phyloP scores from a whole-genome alignment of 495 filamentous ascomycete genomes.

The Aspergillus leporis region DNA sequence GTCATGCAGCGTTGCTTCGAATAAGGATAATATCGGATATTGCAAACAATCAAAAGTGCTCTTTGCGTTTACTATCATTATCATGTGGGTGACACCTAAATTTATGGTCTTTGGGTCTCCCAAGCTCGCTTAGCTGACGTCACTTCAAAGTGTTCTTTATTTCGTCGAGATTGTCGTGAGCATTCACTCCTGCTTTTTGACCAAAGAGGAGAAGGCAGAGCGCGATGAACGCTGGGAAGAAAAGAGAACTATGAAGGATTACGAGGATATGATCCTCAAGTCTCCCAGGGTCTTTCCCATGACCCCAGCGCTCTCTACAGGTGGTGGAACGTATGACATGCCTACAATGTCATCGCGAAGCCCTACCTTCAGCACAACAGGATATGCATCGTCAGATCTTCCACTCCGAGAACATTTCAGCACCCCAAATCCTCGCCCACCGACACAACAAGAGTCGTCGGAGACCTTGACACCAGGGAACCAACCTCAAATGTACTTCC shows the following conservation, averaged over 20 bases:
- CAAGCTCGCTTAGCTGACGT: constrained; percentile 17
- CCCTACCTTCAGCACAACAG: constrained; percentile 44
- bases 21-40: constrained; percentile 56
- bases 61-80: constrained; percentile 68
- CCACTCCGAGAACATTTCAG: constrained; percentile 40
- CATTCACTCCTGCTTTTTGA: constrained; percentile 63
- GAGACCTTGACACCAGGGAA: constrained; percentile 21
- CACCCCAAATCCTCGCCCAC: constrained; percentile 22
- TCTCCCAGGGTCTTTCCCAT: constrained; percentile 42
- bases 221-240: constrained; percentile 39
- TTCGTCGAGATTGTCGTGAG: constrained; percentile 55
- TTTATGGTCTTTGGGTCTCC: not conserved
- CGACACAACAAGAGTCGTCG: constrained; percentile 26
- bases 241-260: constrained; percentile 42
- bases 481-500: constrained; percentile 41
- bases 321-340: constrained; percentile 19
- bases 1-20: constrained; percentile 64
- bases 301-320: constrained; percentile 26
- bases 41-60: constrained; percentile 76
- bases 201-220: constrained; percentile 40
- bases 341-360: constrained; percentile 44
- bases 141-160: constrained; percentile 51
- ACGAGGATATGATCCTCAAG: constrained; percentile 48
- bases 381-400: constrained; percentile 34
- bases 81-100: constrained; percentile 59